A percentile compares a stretch with the other conserved stretches of the same genome.
These are phyloP conservation scores for Sutorius eximius DNA, from an alignment of 1,284 basidiomycete species.

Conservation along the genomic window DNA sequence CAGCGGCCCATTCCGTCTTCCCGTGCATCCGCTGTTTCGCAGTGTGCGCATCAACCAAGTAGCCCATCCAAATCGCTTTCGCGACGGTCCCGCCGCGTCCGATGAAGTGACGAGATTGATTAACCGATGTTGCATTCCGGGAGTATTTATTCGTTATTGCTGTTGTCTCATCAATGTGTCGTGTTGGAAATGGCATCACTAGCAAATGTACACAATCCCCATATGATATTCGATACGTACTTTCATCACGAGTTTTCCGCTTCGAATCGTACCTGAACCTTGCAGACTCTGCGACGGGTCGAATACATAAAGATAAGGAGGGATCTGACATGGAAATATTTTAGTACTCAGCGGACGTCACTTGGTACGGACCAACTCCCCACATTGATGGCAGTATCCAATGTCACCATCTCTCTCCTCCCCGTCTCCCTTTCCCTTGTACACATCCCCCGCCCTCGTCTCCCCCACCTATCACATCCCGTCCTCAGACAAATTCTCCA, in stretches of 20 bases:
- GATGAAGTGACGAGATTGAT: conserved; percentile 7
- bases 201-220: conserved; percentile 5
- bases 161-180: conserved; percentile 23
- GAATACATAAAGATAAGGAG: conserved; percentile 25
- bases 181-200: conserved; percentile 7
- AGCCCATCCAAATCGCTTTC: conserved; percentile 13
- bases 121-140: background rate
- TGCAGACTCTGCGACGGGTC: background rate
- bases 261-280: conserved; percentile 3
- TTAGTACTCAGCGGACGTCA: conserved; percentile 8
- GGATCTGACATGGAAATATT: conserved; percentile 22
- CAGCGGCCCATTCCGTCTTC: conserved; percentile 26
- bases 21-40: conserved; percentile 16
- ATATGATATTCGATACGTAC: conserved; percentile 1
- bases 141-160: conserved; percentile 35
- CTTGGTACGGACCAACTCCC: background rate
- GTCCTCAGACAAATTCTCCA: conserved; percentile 68
- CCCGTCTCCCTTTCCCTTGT: conserved; percentile 69
- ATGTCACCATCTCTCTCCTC: conserved; percentile 66
- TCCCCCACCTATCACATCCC: conserved; percentile 56
- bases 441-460: conserved; percentile 66
- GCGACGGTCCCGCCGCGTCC: conserved; percentile 17
- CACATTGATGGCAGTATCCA: conserved; percentile 31
- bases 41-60: conserved; percentile 9
- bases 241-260: background rate